These are phyloP conservation scores for Blastomyces emzantsi DNA, from an alignment of 2,329 filamentous ascomycete genomes.

Conservation along the genomic window DNA sequence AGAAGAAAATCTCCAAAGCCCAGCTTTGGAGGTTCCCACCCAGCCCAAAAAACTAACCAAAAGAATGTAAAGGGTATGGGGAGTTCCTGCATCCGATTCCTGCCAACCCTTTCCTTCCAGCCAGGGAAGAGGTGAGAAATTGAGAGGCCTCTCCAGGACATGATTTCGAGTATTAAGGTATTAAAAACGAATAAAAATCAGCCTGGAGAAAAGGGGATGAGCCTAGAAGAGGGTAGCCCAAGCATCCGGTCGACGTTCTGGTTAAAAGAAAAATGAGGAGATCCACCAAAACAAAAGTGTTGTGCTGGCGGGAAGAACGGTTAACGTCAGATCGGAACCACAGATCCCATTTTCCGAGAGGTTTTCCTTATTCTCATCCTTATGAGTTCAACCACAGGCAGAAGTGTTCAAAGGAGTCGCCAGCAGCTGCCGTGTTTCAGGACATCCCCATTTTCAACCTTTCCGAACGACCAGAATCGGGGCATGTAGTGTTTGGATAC, in stretches of 20 bases:
- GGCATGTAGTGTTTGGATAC: slow-evolving; percentile 16
- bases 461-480: slow-evolving; percentile 11
- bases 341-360: slow-evolving; percentile 4
- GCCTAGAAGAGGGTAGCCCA: slow-evolving; percentile 32
- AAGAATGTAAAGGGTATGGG: slow-evolving; percentile 8
- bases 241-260: slow-evolving; percentile 14
- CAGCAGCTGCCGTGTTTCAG: not conserved
- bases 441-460: not conserved
- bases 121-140: slow-evolving; percentile 17
- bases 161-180: slow-evolving; percentile 7
- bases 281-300: slow-evolving; percentile 8
- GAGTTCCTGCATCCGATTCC: slow-evolving; percentile 44
- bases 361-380: slow-evolving; percentile 7
- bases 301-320: not conserved
- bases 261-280: slow-evolving; percentile 9
- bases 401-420: slow-evolving; percentile 5
- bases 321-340: not conserved
- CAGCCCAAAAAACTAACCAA: slow-evolving; percentile 24
- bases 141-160: slow-evolving; percentile 29
- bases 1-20: not conserved
- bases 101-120: slow-evolving; percentile 23
- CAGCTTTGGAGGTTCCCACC: not conserved
- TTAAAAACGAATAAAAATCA: slow-evolving; percentile 25
- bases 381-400: slow-evolving; percentile 23
- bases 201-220: slow-evolving; percentile 49